Evolutionary conservation across 345 rosid genomes (phyloP).

Genomic region (Eutrema heterophyllum): DNA sequence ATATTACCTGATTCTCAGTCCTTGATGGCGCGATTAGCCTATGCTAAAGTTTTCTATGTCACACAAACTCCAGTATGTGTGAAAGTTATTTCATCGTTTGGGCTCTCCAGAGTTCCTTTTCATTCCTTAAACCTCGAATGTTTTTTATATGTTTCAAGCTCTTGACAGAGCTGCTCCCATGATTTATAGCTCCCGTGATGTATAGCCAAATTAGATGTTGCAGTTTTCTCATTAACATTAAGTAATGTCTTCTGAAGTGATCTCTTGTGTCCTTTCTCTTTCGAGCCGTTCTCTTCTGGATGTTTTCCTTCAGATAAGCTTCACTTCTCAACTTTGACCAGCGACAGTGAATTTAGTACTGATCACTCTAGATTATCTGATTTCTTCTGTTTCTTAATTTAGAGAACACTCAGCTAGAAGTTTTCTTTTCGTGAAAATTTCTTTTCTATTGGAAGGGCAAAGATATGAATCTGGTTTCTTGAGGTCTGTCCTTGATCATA

Average conservation of each 20-base stretch:
- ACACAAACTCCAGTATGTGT: not conserved
- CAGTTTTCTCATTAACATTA: not conserved
- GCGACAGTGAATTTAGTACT: not conserved
- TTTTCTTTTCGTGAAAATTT: not conserved
- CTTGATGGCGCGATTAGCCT: not conserved
- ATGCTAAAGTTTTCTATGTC: not conserved
- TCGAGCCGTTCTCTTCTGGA: not conserved
- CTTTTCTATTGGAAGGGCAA: conserved; percentile 9
- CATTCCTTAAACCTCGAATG: not conserved
- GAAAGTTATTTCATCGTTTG: not conserved
- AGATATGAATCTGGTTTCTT: conserved; percentile 21
- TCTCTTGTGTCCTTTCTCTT: not conserved
- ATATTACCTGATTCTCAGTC: not conserved
- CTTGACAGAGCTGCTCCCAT: not conserved
- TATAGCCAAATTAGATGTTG: not conserved
- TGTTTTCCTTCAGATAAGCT: not conserved
- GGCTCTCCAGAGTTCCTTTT: not conserved
- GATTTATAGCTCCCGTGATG: too few species aligned
- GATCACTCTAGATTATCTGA: not conserved
- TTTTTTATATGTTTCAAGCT: not conserved
- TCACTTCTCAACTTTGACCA: not conserved
- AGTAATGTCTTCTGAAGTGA: not conserved
- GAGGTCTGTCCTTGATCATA: conserved; percentile 30
- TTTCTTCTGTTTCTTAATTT: not conserved
- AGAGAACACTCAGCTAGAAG: not conserved